Evolutionary conservation across 306 rosid species (phyloP).

Genomic region (Cicer pinnatifidum): DNA sequence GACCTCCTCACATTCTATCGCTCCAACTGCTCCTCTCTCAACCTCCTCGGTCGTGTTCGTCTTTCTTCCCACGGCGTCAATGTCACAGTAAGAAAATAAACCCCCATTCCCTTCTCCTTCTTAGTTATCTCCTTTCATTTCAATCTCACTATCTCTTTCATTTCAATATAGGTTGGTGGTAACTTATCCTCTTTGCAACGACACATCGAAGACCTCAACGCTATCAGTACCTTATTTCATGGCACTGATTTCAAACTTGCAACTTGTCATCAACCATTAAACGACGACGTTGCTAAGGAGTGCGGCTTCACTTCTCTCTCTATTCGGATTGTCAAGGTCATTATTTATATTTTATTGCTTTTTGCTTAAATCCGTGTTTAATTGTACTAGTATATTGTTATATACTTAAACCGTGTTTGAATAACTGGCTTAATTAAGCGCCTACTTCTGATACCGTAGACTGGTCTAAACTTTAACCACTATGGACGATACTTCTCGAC

Average conservation of each 20-base stretch:
- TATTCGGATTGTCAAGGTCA: conserved; percentile 73
- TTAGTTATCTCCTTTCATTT: not conserved
- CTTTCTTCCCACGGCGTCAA: conserved; percentile 85
- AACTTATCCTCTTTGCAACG: conserved; percentile 61
- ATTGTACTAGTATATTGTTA: not conserved
- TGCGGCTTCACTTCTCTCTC: conserved; percentile 93
- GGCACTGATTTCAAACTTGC: conserved; percentile 95
- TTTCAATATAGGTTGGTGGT: conserved; percentile 70
- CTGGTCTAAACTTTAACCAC: no score
- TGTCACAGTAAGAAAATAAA: conserved; percentile 61
- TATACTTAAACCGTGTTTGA: not conserved
- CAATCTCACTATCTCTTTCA: not conserved
- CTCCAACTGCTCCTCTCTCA: conserved; percentile 75
- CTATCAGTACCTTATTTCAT: conserved; percentile 51
- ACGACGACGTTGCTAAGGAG: conserved; percentile 67
- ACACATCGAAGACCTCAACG: conserved; percentile 66
- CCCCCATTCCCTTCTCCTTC: not conserved
- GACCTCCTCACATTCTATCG: conserved; percentile 65
- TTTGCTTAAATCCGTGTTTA: not conserved
- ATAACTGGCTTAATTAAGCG: no score
- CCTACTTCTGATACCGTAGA: no score
- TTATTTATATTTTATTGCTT: not conserved
- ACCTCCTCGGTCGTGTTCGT: conserved; percentile 86
- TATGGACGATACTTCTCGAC: no score
- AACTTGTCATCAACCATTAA: conserved; percentile 61